phyloP scores from a whole-genome alignment of 306 rosid genomes.

The Macrotyloma uniflorum region DNA sequence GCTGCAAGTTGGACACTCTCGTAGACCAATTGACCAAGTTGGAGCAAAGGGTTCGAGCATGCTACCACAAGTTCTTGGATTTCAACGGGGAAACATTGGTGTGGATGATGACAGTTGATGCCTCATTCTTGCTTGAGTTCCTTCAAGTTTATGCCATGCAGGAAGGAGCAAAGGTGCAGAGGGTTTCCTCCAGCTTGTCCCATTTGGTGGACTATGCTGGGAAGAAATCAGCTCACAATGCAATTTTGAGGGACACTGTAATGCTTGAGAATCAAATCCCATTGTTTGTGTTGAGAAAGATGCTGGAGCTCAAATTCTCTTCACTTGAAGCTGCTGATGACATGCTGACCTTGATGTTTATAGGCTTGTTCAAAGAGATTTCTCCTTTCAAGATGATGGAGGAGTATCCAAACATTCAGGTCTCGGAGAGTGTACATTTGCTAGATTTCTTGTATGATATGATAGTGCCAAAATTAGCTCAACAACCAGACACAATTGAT shows the following conservation, averaged over 20 bases:
- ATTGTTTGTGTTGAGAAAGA: slow-evolving; percentile 59
- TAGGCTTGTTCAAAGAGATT: slow-evolving; percentile 60
- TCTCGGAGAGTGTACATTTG: slow-evolving; percentile 62
- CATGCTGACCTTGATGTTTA: slow-evolving; percentile 52
- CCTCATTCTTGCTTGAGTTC: slow-evolving; percentile 74
- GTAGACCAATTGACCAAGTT: slow-evolving; percentile 56
- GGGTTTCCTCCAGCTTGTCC: slow-evolving; percentile 63
- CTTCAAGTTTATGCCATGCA: slow-evolving; percentile 56
- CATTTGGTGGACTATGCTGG: slow-evolving; percentile 68
- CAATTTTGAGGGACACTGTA: slow-evolving; percentile 71
- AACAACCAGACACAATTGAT: slow-evolving; percentile 33
- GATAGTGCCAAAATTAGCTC: slow-evolving; percentile 54
- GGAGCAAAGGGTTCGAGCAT: slow-evolving; percentile 57
- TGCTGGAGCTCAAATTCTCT: slow-evolving; percentile 53
- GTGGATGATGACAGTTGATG: slow-evolving; percentile 82
- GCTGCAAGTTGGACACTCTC: slow-evolving; percentile 47
- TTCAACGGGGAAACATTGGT: slow-evolving; percentile 67
- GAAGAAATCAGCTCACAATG: slow-evolving; percentile 60
- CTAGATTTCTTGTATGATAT: slow-evolving; percentile 62
- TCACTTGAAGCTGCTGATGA: slow-evolving; percentile 54
- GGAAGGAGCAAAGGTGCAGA: slow-evolving; percentile 41
- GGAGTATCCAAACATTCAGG: slow-evolving; percentile 39
- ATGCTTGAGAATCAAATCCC: slow-evolving; percentile 94
- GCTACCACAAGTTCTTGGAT: slow-evolving; percentile 76
- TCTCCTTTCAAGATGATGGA: slow-evolving; percentile 66